Evolutionary conservation across 306 rosid genomes (phyloP).

Genomic region (Lathyrus oleraceus): DNA sequence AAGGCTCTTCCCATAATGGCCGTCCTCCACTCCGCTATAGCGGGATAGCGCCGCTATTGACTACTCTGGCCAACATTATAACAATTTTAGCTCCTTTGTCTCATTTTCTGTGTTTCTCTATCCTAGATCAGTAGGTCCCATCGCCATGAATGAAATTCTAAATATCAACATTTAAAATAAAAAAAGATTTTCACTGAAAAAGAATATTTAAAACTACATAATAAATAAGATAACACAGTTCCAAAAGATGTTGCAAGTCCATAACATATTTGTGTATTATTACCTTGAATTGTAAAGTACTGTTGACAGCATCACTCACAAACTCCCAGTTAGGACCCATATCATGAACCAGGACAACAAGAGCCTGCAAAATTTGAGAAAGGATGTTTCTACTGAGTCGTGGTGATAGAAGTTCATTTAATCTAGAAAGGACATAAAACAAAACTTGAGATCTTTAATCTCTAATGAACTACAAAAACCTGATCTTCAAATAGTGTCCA

Average conservation of each 20-base stretch:
- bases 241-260: not conserved
- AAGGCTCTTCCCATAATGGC: too few relatives aligned
- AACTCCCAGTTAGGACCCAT: constrained; percentile 99
- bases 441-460: not conserved
- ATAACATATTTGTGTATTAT: constrained; percentile 6
- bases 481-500: constrained; percentile 97
- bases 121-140: not conserved
- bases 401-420: constrained; percentile 8
- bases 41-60: too few relatives aligned
- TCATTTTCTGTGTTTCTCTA: not conserved
- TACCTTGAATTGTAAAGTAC: constrained; percentile 90
- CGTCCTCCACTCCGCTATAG: too few relatives aligned
- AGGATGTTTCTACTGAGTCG: not conserved
- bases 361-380: constrained; percentile 50
- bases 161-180: not conserved
- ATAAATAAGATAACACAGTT: constrained; percentile 1
- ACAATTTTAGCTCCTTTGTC: not conserved
- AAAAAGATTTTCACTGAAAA: not conserved
- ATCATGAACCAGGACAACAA: constrained; percentile 97
- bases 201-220: constrained; percentile 6
- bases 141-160: not conserved
- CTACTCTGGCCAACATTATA: not conserved
- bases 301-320: constrained; percentile 88
- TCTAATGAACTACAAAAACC: constrained; percentile 49
- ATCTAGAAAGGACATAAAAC: constrained; percentile 16